Conservation (phyloP, 2,329 filamentous ascomycete species). For the Sarocladium oryzae region DNA sequence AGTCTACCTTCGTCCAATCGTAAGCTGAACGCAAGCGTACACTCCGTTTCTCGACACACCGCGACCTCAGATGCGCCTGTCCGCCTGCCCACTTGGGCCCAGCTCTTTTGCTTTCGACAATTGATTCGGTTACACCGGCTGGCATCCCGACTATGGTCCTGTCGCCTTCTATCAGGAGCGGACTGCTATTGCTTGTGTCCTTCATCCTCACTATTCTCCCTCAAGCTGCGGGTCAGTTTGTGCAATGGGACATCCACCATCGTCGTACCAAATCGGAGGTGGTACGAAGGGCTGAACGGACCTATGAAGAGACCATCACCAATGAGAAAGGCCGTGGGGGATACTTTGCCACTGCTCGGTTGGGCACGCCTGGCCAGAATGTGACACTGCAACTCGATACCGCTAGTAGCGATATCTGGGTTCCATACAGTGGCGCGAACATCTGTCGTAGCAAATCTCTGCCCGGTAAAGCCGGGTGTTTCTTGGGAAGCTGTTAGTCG, state of each 20-base stretch:
- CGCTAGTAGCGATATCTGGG: constrained; percentile 60
- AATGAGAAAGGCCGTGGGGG: constrained; percentile 38
- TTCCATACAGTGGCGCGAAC: constrained; percentile 33
- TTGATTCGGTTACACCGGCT: background rate
- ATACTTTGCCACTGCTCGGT: constrained; percentile 49
- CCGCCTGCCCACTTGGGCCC: background rate
- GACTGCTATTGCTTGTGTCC: background rate
- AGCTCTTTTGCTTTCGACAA: background rate
- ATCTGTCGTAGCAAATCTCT: constrained; percentile 29
- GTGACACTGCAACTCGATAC: constrained; percentile 57
- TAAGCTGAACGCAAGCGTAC: too few relatives aligned
- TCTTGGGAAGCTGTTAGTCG: constrained; percentile 37
- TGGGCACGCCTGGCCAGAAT: constrained; percentile 52
- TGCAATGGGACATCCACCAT: constrained; percentile 43
- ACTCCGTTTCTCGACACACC: background rate
- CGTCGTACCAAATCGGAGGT: constrained; percentile 25
- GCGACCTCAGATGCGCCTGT: constrained; percentile 2
- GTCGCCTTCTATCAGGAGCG: background rate
- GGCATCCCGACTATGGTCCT: background rate
- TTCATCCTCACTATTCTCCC: constrained; percentile 11
- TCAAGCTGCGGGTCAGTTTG: constrained; percentile 22
- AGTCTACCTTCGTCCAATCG: too few relatives aligned
- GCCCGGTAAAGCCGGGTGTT: constrained; percentile 25
- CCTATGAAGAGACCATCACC: constrained; percentile 35
- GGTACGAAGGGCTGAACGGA: constrained; percentile 29